Base-by-base conservation (phyloP, 1,139 yeast genomes). In the Diutina neorugosa region DNA sequence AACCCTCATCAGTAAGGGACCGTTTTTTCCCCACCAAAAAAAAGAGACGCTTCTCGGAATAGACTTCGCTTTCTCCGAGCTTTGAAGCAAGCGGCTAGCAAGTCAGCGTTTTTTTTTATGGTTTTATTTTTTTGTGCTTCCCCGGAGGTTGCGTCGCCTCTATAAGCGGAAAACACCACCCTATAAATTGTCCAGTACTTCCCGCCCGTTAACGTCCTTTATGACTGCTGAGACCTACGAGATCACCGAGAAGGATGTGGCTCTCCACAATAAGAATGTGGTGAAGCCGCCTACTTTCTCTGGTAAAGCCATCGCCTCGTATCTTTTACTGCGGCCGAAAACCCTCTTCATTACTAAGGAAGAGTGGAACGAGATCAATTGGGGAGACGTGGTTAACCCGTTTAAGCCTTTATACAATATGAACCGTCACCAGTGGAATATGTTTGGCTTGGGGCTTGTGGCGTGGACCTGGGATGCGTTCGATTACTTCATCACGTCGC, bases 401-500 rank as follows among this genome's bases (percentile, higher is more conserved):
- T 57, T 81, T 46, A 82, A 81, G 0, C 78, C 77, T 25, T 68
- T 82, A 42, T 63, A 64, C 20, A 62, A 65, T 57, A 71, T 83
- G 62, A 69, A 70, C 23, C 63, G 68, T 51, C 69, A 66, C 53
- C 82, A 81, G 56, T 82, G 90, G 88, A 70, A 78, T 53, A 80
- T 82, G 64, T 82, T 84, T 62, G 56, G 71, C 31, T 71, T 82
- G 51, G 90, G 89, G 2, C 81, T 82, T 60, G 63, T 73, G 57
- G 88, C 86, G 34, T 86, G 94, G 94, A 76, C 89, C 4, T 77
- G 87, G 77, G 94, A 86, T 64, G 86, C 94, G 2, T 75, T 85
- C 65, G 94, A 86, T 66, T 86, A 83, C 66, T 86, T 86, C 65
- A 74, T 84, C 37, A 85, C 84, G 12, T 79, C 87, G 8, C 73